Conservation (phyloP, 257 asterid species). For the Gentiana straminea region DNA sequence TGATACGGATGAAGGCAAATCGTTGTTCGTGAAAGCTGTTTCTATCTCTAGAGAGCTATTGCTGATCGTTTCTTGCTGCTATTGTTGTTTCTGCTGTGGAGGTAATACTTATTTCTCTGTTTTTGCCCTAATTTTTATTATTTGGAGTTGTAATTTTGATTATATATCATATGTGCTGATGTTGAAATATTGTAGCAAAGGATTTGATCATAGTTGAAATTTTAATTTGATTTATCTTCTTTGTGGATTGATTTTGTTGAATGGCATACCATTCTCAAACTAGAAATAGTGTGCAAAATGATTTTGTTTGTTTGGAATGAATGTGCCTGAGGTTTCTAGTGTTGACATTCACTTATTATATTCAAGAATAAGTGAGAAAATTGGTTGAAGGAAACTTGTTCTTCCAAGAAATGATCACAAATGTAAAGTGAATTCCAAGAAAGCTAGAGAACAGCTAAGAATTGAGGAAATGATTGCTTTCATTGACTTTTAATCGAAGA, state of each 20-base stretch:
- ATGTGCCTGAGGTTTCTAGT: no score
- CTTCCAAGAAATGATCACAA: no score
- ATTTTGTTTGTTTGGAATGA: no score
- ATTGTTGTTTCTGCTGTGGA: slow-evolving; percentile 90
- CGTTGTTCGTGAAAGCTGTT: slow-evolving; percentile 17
- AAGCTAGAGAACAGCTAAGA: no score
- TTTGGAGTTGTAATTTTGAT: not conserved
- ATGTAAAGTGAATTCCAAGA: no score
- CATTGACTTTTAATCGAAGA: no score
- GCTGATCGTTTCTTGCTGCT: slow-evolving; percentile 68
- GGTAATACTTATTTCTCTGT: slow-evolving; percentile 27
- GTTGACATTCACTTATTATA: no score
- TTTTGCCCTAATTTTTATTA: not conserved
- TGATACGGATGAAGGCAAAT: slow-evolving; percentile 4
- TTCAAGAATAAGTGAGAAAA: no score
- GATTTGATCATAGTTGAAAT: not conserved
- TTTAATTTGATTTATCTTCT: not conserved
- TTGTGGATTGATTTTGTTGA: not conserved
- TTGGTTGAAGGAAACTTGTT: no score
- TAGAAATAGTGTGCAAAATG: no score
- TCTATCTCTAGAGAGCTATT: slow-evolving; percentile 38
- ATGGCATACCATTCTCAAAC: no score
- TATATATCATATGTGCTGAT: not conserved
- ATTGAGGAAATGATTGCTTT: no score
- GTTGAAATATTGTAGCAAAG: not conserved